Evolutionary conservation across 1,284 basidiomycete genomes (phyloP).

Genomic region (Coriolopsis trogii): DNA sequence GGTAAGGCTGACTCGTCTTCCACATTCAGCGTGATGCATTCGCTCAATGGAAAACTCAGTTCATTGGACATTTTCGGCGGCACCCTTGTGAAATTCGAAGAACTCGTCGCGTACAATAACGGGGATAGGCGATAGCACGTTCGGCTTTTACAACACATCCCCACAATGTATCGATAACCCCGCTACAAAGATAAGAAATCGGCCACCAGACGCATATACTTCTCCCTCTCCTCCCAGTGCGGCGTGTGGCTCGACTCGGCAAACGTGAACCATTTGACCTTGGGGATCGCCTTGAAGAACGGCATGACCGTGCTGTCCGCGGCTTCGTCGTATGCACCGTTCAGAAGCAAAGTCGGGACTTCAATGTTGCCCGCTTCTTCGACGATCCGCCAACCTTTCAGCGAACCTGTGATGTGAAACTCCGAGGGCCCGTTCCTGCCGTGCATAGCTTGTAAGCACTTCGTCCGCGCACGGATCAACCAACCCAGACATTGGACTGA

Average conservation of each 20-base stretch:
- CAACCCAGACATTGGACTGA: no score
- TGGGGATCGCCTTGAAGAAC: slow-evolving; percentile 47
- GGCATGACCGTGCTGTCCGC: slow-evolving; percentile 47
- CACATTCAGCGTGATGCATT: background rate
- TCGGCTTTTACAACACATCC: background rate
- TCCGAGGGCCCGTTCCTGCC: slow-evolving; percentile 60
- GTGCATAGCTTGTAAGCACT: no score
- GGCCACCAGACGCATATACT: slow-evolving; percentile 26
- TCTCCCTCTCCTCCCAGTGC: slow-evolving; percentile 33
- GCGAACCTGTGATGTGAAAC: slow-evolving; percentile 48
- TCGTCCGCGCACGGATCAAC: no score
- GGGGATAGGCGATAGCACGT: background rate
- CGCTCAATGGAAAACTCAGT: slow-evolving; percentile 46
- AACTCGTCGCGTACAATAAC: slow-evolving; percentile 51
- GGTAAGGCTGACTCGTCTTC: slow-evolving; percentile 47
- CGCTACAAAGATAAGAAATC: slow-evolving; percentile 17
- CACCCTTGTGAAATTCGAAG: slow-evolving; percentile 68
- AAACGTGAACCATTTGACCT: slow-evolving; percentile 35
- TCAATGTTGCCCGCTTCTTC: slow-evolving; percentile 46
- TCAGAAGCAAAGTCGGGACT: slow-evolving; percentile 53
- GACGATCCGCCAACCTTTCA: slow-evolving; percentile 53
- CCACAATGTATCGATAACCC: background rate
- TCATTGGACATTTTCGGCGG: slow-evolving; percentile 88
- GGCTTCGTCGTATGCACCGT: slow-evolving; percentile 53
- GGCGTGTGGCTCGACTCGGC: slow-evolving; percentile 32